Evolutionary conservation across 2,329 filamentous ascomycete species (phyloP).

Genomic region (Tolypocladium cylindrosporum): DNA sequence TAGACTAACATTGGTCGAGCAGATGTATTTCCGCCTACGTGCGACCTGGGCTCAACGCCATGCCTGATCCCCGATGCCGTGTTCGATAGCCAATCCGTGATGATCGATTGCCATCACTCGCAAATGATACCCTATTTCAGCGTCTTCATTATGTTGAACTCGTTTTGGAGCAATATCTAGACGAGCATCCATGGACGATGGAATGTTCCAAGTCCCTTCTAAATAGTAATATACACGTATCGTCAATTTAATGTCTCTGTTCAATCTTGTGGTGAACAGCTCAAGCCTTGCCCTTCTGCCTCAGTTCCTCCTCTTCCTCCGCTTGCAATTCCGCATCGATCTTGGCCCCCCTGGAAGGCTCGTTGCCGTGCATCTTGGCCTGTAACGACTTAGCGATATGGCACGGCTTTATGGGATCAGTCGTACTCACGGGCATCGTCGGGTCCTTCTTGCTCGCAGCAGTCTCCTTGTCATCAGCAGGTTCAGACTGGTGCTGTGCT

Average conservation of each 20-base stretch:
- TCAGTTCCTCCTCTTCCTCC: slow-evolving; percentile 57
- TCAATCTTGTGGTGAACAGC: background rate
- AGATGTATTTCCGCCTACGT: slow-evolving; percentile 7
- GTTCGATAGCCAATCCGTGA: background rate
- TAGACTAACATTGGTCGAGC: slow-evolving; percentile 1
- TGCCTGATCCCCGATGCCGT: background rate
- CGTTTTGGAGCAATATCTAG: background rate
- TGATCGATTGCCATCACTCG: background rate
- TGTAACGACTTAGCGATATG: slow-evolving; percentile 11
- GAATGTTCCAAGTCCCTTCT: too few relatives aligned
- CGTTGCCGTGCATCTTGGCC: slow-evolving; percentile 60
- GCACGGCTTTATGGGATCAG: too few relatives aligned
- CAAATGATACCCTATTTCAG: too few relatives aligned
- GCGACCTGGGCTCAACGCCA: background rate
- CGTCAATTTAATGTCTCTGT: background rate
- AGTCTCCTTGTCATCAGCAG: slow-evolving; percentile 34
- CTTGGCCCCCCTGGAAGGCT: slow-evolving; percentile 63
- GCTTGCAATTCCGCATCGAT: slow-evolving; percentile 58
- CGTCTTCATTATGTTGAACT: background rate
- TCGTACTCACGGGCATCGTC: slow-evolving; percentile 39
- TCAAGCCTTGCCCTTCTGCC: slow-evolving; percentile 39
- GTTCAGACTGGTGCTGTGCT: slow-evolving; percentile 25
- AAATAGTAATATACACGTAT: too few relatives aligned
- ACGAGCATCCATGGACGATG: background rate
- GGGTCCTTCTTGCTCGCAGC: slow-evolving; percentile 45